Evolutionary conservation across 495 filamentous ascomycete species (phyloP), one percentile per base, ranked within the genome.

Genomic region (Neohortaea acidophila): DNA sequence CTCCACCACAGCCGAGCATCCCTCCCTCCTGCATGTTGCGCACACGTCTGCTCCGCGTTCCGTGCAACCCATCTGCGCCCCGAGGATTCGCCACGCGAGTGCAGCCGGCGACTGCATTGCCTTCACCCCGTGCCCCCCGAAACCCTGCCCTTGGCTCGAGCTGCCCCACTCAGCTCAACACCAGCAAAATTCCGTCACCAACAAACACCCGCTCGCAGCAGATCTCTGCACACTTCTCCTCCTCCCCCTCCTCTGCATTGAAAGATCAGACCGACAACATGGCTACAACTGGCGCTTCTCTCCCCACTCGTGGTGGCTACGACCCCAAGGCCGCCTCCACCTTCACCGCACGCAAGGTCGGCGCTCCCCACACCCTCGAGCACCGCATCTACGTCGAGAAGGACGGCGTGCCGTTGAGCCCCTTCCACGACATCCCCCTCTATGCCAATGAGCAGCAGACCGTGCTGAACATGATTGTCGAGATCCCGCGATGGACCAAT

Each of bases 401-500:
- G 66, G 84, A 96, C 84, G 89, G 91, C 64, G 64, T 81, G 21
- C 82, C 82, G 38, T 56, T 94, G 57, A 94, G 85, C 38, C 79
- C 86, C 47, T 99, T 94, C 75, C 91, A 99, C 73, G 91, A 99
- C 53, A 82, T 99, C 42, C 91, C 91, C 27, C 79, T 99, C 53
- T 96, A 81, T 51, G 89, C 91, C 72, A 92, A 99, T 58, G 64
- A 77, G 57, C 76, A 91, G 67, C 70, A 92, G 70, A 91, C 77
- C 51, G 61, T 99, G 54, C 71, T 96, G 53, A 99, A 99, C 75
- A 99, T 99, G 91, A 64, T 99, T 36, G 91, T 96, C 45, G 91
- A 96, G 75, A 94, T 96, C 54, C 91, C 91, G 30, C 75, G 91
- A 64, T 99, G 91, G 91, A 94, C 86, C 60, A 99, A 99, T 67